Evolutionary conservation across 352 stramenopile genomes (phyloP).

Genomic region (Globisporangium perplexum): DNA sequence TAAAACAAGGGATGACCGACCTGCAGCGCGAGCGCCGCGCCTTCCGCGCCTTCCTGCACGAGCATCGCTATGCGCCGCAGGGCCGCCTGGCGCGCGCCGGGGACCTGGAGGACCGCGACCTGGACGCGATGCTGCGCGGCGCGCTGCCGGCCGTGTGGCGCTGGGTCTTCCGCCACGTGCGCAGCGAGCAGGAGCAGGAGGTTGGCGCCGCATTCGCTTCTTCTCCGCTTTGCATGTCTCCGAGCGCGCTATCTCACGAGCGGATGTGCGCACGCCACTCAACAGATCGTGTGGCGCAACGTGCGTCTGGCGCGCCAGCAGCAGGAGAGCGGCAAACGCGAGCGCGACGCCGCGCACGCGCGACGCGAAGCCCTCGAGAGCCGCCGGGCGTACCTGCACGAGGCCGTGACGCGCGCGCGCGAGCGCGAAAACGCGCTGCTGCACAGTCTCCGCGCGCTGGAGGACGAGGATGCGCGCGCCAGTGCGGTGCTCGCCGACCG

Average conservation of each 20-base stretch:
- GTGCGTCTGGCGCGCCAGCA: conserved; percentile 23
- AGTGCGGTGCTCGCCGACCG: neutral
- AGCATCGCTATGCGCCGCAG: conserved; percentile 36
- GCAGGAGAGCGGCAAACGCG: conserved; percentile 26
- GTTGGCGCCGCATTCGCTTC: conserved; percentile 3
- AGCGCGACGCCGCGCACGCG: conserved; percentile 24
- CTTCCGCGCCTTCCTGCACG: conserved; percentile 36
- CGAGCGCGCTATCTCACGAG: too few species aligned
- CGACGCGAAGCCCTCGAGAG: conserved; percentile 15
- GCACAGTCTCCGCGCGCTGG: conserved; percentile 18
- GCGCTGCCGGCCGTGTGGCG: conserved; percentile 27
- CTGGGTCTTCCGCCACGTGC: conserved; percentile 34
- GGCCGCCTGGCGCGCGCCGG: conserved; percentile 25
- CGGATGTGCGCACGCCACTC: too few species aligned
- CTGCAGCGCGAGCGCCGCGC: conserved; percentile 27
- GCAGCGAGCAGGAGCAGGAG: conserved; percentile 30
- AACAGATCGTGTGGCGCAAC: conserved; percentile 25
- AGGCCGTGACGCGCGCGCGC: conserved; percentile 17
- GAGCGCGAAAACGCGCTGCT: conserved; percentile 22
- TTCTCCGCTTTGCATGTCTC: too few species aligned
- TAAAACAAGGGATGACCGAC: too few species aligned
- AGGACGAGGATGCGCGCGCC: conserved; percentile 16
- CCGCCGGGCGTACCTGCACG: conserved; percentile 16
- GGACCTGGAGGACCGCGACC: conserved; percentile 28
- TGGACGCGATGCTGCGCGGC: conserved; percentile 35